A percentile compares a stretch with the other conserved stretches of the same genome.
Evolutionary conservation across 1,284 basidiomycete species (phyloP).

Genomic region (Calocybe gambosa): DNA sequence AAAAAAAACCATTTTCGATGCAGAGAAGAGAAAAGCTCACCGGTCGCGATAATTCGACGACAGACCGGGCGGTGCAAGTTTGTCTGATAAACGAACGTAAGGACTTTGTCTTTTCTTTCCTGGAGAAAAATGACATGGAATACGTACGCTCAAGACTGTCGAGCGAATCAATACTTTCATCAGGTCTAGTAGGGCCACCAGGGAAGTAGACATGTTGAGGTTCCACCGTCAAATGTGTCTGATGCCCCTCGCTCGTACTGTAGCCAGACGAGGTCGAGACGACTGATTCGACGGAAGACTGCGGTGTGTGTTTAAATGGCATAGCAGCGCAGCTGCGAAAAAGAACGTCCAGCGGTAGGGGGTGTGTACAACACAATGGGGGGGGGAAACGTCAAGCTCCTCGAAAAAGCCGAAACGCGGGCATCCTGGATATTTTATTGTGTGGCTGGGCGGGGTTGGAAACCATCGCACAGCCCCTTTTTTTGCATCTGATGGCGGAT

Average conservation of each 20-base stretch:
- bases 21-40: slow-evolving; percentile 8
- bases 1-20: background rate
- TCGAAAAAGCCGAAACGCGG: slow-evolving; percentile 15
- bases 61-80: slow-evolving; percentile 13
- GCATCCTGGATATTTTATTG: slow-evolving; percentile 7
- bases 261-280: slow-evolving; percentile 17
- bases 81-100: slow-evolving; percentile 7
- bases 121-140: background rate
- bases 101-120: background rate
- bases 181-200: slow-evolving; percentile 17
- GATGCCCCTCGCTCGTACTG: slow-evolving; percentile 12
- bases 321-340: slow-evolving; percentile 26
- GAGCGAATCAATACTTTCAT: slow-evolving; percentile 17
- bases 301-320: slow-evolving; percentile 20
- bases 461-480: slow-evolving; percentile 15
- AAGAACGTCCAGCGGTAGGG: slow-evolving; percentile 20
- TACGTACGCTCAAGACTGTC: slow-evolving; percentile 16
- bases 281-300: slow-evolving; percentile 23
- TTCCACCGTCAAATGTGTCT: slow-evolving; percentile 14
- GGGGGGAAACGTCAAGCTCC: slow-evolving; percentile 23
- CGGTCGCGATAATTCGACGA: slow-evolving; percentile 12
- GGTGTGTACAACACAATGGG: slow-evolving; percentile 9
- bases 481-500: slow-evolving; percentile 13
- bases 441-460: slow-evolving; percentile 16
- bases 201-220: slow-evolving; percentile 19